These are phyloP conservation scores for Paecilomyces formosus DNA, from an alignment of 2,329 filamentous ascomycete genomes.

Conservation along the genomic window DNA sequence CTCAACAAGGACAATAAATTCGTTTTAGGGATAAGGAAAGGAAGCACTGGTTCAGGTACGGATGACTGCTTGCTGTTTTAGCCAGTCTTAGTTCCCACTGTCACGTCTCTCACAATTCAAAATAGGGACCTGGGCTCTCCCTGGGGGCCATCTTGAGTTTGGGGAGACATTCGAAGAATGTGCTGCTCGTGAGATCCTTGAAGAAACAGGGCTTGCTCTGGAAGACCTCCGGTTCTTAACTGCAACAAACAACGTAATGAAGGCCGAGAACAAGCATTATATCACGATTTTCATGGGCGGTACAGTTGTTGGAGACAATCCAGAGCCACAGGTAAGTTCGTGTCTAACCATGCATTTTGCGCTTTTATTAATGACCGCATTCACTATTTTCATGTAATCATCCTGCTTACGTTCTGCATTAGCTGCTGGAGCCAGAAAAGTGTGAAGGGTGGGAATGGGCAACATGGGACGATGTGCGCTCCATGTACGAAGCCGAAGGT, in stretches of 20 bases:
- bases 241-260: conserved; percentile 62
- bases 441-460: conserved; percentile 50
- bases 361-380: not conserved
- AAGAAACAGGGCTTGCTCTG: conserved; percentile 62
- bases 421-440: conserved; percentile 43
- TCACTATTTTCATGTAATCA: not conserved
- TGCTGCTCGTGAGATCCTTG: conserved; percentile 58
- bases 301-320: conserved; percentile 38
- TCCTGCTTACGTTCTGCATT: not conserved
- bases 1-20: conserved; percentile 35
- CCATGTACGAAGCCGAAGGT: conserved; percentile 24
- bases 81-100: no score
- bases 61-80: not conserved
- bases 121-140: conserved; percentile 58
- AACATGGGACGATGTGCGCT: conserved; percentile 41
- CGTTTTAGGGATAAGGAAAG: conserved; percentile 41
- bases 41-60: conserved; percentile 40
- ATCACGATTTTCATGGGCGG: conserved; percentile 63
- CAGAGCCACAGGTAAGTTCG: conserved; percentile 47
- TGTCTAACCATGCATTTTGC: not conserved
- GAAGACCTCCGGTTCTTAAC: conserved; percentile 47
- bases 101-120: conserved; percentile 7
- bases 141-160: conserved; percentile 69
- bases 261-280: conserved; percentile 58
- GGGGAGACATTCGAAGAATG: conserved; percentile 57